Conservation (phyloP, 257 asterid species). For the Gardenia jasminoides region DNA sequence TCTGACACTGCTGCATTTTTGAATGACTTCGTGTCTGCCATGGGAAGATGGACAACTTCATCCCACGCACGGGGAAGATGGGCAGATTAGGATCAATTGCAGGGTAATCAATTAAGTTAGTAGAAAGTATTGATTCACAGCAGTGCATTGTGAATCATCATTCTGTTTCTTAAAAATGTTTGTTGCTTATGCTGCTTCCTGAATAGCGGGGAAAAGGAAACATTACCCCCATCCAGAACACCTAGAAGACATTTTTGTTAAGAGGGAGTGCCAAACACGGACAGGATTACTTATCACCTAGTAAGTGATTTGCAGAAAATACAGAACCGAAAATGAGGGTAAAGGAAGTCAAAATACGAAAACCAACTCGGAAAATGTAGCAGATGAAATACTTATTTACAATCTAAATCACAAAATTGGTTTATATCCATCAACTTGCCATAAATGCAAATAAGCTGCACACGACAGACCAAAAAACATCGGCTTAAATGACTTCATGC, state of each 20-base stretch:
- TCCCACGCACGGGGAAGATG: constrained; percentile 57
- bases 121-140: too few species aligned
- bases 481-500: background rate
- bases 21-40: constrained; percentile 58
- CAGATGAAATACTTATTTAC: background rate
- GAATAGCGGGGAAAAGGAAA: too few species aligned
- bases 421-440: background rate
- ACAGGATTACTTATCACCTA: background rate
- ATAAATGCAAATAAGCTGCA: constrained; percentile 4
- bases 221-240: too few species aligned
- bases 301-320: background rate
- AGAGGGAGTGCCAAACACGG: background rate
- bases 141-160: too few species aligned
- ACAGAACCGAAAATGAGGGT: background rate
- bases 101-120: constrained; percentile 40
- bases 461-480: background rate
- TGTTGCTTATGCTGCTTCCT: too few species aligned
- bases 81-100: constrained; percentile 67
- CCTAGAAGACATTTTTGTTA: too few species aligned
- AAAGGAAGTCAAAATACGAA: background rate
- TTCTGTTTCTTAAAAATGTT: too few species aligned
- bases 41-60: constrained; percentile 65
- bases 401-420: constrained; percentile 6
- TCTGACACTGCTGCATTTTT: constrained; percentile 42
- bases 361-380: background rate